phyloP scores from a whole-genome alignment of 371 early-diverging fungal genomes.

The Syncephalis fuscata region DNA sequence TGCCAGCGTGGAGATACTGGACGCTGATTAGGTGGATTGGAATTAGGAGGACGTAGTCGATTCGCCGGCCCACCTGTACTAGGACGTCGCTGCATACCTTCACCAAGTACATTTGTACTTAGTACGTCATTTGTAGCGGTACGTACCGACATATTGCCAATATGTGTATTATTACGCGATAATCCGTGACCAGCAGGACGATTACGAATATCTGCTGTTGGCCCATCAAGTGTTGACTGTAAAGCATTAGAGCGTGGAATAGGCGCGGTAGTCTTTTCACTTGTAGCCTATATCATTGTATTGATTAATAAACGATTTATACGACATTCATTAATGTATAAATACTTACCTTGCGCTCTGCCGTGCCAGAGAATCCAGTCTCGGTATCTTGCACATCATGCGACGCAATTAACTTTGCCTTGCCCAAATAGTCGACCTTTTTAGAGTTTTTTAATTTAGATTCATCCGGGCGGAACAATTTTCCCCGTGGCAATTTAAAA shows the following conservation, averaged over 20 bases:
- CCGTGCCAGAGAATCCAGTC: conserved; percentile 39
- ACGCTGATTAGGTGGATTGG: no score
- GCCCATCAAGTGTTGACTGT: no score
- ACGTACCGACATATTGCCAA: conserved; percentile 6
- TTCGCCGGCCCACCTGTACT: no score
- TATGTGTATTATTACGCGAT: conserved; percentile 10
- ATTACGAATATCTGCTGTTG: no score
- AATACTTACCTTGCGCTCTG: conserved; percentile 10
- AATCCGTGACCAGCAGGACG: conserved; percentile 1
- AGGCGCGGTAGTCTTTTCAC: neutral
- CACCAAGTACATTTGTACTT: no score
- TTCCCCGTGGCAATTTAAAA: conserved; percentile 58
- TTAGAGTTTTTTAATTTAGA: conserved; percentile 60
- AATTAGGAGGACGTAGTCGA: no score
- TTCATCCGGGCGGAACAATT: conserved; percentile 68
- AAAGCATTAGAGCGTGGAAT: neutral
- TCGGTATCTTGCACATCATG: conserved; percentile 30
- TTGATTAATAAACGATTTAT: neutral
- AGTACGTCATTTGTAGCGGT: neutral
- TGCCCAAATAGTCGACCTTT: conserved; percentile 62
- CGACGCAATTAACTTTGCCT: conserved; percentile 59
- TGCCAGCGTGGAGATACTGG: no score
- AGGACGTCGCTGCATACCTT: no score
- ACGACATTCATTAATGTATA: conserved; percentile 8
- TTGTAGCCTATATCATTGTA: neutral